Evolutionary conservation across 805 yeast species (phyloP).

Genomic region (Wickerhamomyces ciferrii): DNA sequence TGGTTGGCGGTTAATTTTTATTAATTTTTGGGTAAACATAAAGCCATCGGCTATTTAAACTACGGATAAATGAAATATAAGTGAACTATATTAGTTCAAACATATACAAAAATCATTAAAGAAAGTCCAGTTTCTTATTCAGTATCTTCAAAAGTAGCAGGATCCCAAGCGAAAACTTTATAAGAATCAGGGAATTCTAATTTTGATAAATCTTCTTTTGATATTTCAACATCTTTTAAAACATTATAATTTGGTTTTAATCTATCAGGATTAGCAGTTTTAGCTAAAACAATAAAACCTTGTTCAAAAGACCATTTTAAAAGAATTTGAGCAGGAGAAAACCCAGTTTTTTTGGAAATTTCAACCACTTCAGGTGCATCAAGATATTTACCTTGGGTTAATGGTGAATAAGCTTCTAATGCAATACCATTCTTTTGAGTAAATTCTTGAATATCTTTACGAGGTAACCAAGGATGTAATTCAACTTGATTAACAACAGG

Average conservation of each 20-base stretch:
- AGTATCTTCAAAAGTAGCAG: background rate
- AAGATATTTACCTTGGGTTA: conserved; percentile 43
- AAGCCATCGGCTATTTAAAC: no score
- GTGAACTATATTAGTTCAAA: no score
- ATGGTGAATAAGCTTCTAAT: conserved; percentile 55
- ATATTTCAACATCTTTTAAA: conserved; percentile 22
- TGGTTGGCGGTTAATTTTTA: no score
- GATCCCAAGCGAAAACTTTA: conserved; percentile 3
- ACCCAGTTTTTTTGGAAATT: conserved; percentile 33
- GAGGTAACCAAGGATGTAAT: conserved; percentile 40
- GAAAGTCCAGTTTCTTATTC: no score
- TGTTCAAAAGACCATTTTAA: conserved; percentile 50
- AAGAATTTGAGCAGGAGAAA: conserved; percentile 41
- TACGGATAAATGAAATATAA: no score
- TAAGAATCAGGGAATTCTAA: conserved; percentile 2
- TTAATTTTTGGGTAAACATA: no score
- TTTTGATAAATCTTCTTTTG: background rate
- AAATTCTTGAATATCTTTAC: conserved; percentile 33
- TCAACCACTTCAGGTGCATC: conserved; percentile 35
- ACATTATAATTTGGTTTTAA: conserved; percentile 27
- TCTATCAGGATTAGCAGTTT: conserved; percentile 30
- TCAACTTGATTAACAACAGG: conserved; percentile 72
- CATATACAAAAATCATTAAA: no score
- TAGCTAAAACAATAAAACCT: conserved; percentile 49
- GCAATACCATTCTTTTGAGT: conserved; percentile 36